phyloP scores from a whole-genome alignment of 1,284 basidiomycete genomes.

The Retiboletus flavoniger region DNA sequence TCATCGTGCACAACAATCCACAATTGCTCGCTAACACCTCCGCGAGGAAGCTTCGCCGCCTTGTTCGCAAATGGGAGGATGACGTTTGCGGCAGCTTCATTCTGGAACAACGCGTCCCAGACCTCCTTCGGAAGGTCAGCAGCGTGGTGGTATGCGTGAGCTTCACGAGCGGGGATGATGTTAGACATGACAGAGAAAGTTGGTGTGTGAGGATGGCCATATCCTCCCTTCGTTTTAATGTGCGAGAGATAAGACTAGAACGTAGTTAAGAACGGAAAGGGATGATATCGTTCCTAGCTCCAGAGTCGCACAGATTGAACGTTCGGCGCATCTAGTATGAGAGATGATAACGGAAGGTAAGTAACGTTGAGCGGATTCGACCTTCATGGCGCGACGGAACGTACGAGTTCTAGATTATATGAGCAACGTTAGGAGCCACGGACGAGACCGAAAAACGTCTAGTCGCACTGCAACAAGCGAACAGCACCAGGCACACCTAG shows the following conservation, averaged over 20 bases:
- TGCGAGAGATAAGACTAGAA: neutral
- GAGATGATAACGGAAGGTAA: neutral
- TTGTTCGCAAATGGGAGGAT: slow-evolving; percentile 49
- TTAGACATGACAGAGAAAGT: slow-evolving; percentile 4
- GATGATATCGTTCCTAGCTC: neutral
- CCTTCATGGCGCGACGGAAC: neutral
- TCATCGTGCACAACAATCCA: slow-evolving; percentile 51
- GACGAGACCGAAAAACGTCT: neutral
- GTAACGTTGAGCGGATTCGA: slow-evolving; percentile 8
- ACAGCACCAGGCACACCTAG: neutral
- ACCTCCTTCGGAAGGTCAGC: slow-evolving; percentile 35
- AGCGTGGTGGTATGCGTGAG: slow-evolving; percentile 10
- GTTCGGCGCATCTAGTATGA: slow-evolving; percentile 1
- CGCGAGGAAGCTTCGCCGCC: slow-evolving; percentile 6
- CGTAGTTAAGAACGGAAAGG: neutral
- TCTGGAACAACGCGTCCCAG: slow-evolving; percentile 38
- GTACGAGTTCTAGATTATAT: neutral
- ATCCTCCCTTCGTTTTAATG: neutral
- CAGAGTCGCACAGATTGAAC: neutral
- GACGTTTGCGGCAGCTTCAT: slow-evolving; percentile 51
- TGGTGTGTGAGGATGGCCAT: slow-evolving; percentile 1
- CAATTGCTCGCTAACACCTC: slow-evolving; percentile 35
- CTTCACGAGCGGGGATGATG: neutral
- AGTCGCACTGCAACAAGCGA: neutral
- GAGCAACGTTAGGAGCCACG: slow-evolving; percentile 1